Evolutionary conservation across 257 asterid species (phyloP).

Genomic region (Nicotiana sylvestris): DNA sequence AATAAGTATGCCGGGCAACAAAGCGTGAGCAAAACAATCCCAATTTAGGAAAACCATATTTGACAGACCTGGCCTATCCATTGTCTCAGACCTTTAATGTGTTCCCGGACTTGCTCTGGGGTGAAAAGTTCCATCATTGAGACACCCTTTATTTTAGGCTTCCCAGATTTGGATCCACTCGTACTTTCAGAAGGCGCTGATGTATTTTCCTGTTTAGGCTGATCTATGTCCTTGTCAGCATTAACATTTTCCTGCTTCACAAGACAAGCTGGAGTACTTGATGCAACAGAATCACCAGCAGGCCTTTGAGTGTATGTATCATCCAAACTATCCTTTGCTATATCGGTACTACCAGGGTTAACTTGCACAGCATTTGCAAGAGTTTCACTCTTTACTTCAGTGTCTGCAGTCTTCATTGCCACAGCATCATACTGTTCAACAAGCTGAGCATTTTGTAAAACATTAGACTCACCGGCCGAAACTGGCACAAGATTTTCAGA

Average conservation of each 20-base stretch:
- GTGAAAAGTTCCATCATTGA: conserved; percentile 91
- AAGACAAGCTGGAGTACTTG: conserved; percentile 35
- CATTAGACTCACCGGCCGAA: conserved; percentile 36
- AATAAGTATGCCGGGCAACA: not conserved
- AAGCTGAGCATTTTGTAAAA: conserved; percentile 33
- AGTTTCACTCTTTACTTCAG: conserved; percentile 53
- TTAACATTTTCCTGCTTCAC: conserved; percentile 41
- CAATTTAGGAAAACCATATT: not conserved
- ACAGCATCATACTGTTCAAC: conserved; percentile 34
- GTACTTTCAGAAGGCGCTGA: conserved; percentile 47
- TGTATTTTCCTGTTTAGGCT: conserved; percentile 45
- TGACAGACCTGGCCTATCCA: conserved; percentile 97
- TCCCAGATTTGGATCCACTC: conserved; percentile 72
- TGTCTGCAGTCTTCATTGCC: conserved; percentile 44
- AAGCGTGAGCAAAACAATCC: not conserved
- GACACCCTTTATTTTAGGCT: conserved; percentile 87
- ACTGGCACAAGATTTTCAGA: conserved; percentile 34
- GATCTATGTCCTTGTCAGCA: conserved; percentile 56
- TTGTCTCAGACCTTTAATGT: conserved; percentile 79
- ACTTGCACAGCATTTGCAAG: conserved; percentile 35
- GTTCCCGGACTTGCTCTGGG: conserved; percentile 82
- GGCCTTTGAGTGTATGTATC: conserved; percentile 38
- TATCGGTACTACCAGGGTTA: conserved; percentile 34
- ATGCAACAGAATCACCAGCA: conserved; percentile 36
- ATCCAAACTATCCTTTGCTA: conserved; percentile 41